Percentiles rank a stretch among this genome's conserved stretches.
Conservation (phyloP, 768 basidiomycete genomes). For the Roridomyces roridus region DNA sequence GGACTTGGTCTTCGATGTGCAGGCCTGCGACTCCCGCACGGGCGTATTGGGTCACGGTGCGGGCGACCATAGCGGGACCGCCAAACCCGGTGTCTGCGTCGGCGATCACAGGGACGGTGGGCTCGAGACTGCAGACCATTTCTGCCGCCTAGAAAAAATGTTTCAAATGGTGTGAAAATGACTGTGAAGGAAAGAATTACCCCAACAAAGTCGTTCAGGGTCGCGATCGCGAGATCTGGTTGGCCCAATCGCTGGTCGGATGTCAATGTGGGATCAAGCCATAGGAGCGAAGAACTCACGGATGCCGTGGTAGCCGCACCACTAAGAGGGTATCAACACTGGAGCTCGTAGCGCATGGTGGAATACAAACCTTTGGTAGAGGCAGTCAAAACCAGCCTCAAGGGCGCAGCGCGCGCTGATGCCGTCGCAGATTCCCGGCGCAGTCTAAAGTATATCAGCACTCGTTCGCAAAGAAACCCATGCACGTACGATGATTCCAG, state of each 20-base stretch:
- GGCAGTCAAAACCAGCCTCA: constrained; percentile 78
- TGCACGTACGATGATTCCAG: constrained; percentile 74
- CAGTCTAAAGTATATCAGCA: constrained; percentile 48
- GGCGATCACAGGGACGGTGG: constrained; percentile 55
- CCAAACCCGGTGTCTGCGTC: constrained; percentile 67
- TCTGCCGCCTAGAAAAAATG: constrained; percentile 41
- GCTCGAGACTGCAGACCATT: constrained; percentile 57
- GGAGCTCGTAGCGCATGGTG: not conserved
- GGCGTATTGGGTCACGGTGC: constrained; percentile 57
- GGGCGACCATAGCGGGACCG: constrained; percentile 60
- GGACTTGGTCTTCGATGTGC: constrained; percentile 64
- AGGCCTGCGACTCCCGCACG: constrained; percentile 56
- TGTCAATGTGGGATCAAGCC: not conserved
- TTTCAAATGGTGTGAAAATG: constrained; percentile 1
- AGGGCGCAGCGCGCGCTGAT: constrained; percentile 82
- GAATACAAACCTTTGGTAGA: constrained; percentile 70
- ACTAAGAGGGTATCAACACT: constrained; percentile 35
- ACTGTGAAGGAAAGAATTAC: constrained; percentile 26
- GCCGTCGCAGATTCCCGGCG: constrained; percentile 82
- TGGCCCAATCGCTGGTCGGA: constrained; percentile 38
- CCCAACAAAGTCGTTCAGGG: constrained; percentile 59
- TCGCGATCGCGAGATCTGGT: constrained; percentile 62
- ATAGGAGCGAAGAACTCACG: constrained; percentile 19
- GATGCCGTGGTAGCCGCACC: constrained; percentile 85
- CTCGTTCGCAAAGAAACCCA: not conserved